Percentiles rank a stretch among this genome's conserved stretches.
phyloP scores from a whole-genome alignment of 208 protist species.

The Trichomonas gallinae region DNA sequence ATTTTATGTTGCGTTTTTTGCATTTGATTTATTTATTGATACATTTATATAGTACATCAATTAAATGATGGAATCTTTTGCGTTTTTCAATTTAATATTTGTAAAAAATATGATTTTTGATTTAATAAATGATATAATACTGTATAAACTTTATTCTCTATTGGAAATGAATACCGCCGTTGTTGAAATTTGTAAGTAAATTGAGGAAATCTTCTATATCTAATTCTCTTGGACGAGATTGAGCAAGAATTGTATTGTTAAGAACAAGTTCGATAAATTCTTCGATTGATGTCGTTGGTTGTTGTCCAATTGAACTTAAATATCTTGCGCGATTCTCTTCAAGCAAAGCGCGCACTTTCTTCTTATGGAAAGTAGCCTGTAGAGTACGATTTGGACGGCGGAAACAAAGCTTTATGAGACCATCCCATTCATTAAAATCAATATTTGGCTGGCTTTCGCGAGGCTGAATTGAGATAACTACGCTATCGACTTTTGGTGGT shows the following conservation, averaged over 20 bases:
- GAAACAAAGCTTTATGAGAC: slow-evolving; percentile 90
- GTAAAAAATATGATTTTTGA: no score
- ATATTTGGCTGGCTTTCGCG: slow-evolving; percentile 81
- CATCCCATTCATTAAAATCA: slow-evolving; percentile 98
- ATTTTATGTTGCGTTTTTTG: no score
- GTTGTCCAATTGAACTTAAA: not conserved
- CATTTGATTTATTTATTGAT: no score
- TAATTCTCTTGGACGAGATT: not conserved
- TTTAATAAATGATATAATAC: not conserved
- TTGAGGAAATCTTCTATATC: slow-evolving; percentile 24
- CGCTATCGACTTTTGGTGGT: slow-evolving; percentile 84
- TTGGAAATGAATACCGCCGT: not conserved
- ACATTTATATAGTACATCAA: no score
- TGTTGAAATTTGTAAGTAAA: not conserved
- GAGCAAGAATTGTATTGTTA: not conserved
- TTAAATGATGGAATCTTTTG: no score
- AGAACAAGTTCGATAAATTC: not conserved
- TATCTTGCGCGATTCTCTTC: not conserved
- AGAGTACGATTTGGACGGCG: slow-evolving; percentile 47
- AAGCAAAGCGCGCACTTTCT: not conserved
- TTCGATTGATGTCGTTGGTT: not conserved
- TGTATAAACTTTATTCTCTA: not conserved
- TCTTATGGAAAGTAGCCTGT: slow-evolving; percentile 16
- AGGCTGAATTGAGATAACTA: slow-evolving; percentile 91
- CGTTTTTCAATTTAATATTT: no score